phyloP scores from a whole-genome alignment of 192 early-diverging fungal genomes.

The Endogone sp. region DNA sequence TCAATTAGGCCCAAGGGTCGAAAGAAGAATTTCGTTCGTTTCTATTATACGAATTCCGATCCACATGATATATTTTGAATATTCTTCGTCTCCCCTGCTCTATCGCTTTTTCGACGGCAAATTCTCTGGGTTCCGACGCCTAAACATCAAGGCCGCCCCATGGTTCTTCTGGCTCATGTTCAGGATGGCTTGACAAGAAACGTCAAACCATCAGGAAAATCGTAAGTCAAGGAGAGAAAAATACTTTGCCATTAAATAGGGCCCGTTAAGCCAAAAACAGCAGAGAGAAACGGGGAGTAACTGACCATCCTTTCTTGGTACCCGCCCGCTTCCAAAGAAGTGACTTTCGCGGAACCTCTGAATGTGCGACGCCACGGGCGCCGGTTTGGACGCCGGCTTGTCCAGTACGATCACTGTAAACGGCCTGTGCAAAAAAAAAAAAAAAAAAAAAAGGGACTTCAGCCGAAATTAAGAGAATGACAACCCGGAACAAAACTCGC shows the following conservation, averaged over 20 bases:
- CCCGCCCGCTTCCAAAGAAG: conserved; percentile 6
- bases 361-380: conserved; percentile 3
- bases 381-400: conserved; percentile 16
- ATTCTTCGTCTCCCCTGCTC: background rate
- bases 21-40: background rate
- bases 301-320: conserved; percentile 23
- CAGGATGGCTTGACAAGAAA: background rate
- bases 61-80: background rate
- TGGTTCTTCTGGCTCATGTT: conserved; percentile 14
- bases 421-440: conserved; percentile 6
- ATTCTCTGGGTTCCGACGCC: background rate
- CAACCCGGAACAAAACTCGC: background rate
- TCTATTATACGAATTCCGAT: background rate
- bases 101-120: background rate
- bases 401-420: conserved; percentile 31
- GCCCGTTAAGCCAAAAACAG: background rate
- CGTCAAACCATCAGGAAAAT: too few relatives aligned
- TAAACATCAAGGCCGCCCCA: conserved; percentile 16
- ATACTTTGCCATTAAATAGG: too few relatives aligned
- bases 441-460: background rate
- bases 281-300: background rate
- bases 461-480: background rate
- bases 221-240: too few relatives aligned
- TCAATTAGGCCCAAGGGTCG: background rate
- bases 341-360: conserved; percentile 12